Base-by-base conservation (phyloP, 805 yeast genomes). In the Candida parachauliodes region DNA sequence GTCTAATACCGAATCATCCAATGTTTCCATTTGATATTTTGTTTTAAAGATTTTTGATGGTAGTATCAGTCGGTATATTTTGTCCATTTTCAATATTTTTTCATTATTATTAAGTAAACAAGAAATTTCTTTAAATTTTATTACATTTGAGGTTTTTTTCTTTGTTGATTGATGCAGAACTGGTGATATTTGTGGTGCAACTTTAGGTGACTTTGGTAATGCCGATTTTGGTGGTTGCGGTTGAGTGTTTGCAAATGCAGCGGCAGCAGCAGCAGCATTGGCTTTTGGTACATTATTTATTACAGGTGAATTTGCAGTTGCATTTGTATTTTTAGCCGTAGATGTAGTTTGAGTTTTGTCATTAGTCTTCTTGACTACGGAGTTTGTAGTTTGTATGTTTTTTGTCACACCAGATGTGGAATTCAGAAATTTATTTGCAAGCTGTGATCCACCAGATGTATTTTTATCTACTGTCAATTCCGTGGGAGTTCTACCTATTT, bases 51-150 rank as follows among this genome's bases (percentile, higher is more conserved):
- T 35, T 27, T 49, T 52, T 39, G 51, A 59, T 28, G 57, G 52
- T 27, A 67, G 47, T 37, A 55, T 54, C 65, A 61, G 67, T 45
- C 63, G 65, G 15, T 64, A 44, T 8, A 68, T 55, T 3, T 52
- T 55, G 41, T 66, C 72, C 49, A 68, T 51, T 41, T 68, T 68
- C 29, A 68, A 48, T 15, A 68, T 65, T 44, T 66, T 66, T 36
- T 68, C 74, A 17, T 57, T 53, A 4, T 57, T 49, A 2, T 46
- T 45, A 19, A 68, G 48, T 10, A 68, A 45, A 1, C 48, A 47
- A 2, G 66, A 56, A 9, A 68, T 50, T 29, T 66, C 72, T 20
- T 50, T 55, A 37, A 67, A 55, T 20, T 53, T 57, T 23, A 67
- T 57, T 5, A 22, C 33, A 19, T 39, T 36, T 21, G 19, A 3